A percentile compares a stretch with the other conserved stretches of the same genome.
phyloP scores from a whole-genome alignment of 192 early-diverging fungal genomes.

The Backusella westeae region DNA sequence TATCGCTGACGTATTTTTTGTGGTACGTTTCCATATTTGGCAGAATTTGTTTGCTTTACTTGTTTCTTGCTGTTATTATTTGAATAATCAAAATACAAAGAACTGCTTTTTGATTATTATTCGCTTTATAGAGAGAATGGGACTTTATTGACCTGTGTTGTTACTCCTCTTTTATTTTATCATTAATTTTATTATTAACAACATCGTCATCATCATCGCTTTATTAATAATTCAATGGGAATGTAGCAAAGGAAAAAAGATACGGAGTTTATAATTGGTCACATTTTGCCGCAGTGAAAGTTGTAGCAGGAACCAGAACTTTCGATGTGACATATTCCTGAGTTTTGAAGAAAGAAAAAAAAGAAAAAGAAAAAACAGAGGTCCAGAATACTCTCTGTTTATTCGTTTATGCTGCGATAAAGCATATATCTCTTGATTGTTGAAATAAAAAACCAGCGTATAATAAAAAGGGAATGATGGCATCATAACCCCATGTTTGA shows the following conservation, averaged over 20 bases:
- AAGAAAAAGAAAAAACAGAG: neutral
- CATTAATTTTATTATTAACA: neutral
- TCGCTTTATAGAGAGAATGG: no score
- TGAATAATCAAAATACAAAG: neutral
- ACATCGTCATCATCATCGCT: no score
- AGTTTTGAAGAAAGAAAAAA: neutral
- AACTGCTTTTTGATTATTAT: no score
- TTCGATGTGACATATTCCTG: neutral
- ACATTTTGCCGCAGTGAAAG: neutral
- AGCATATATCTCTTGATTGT: neutral
- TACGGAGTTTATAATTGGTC: neutral
- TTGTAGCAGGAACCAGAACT: neutral
- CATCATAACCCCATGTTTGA: neutral
- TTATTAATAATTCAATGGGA: neutral
- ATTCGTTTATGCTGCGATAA: neutral
- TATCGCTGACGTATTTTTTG: neutral
- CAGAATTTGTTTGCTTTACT: neutral
- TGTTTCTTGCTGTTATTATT: neutral
- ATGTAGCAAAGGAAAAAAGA: neutral
- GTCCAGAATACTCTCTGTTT: no score
- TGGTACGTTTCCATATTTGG: neutral
- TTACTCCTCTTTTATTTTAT: neutral
- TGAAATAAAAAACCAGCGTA: no score
- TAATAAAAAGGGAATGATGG: neutral
- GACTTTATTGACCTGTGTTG: no score